phyloP scores from a whole-genome alignment of 1,284 basidiomycete genomes.

The Xerocomus cyaneibrunnescens region DNA sequence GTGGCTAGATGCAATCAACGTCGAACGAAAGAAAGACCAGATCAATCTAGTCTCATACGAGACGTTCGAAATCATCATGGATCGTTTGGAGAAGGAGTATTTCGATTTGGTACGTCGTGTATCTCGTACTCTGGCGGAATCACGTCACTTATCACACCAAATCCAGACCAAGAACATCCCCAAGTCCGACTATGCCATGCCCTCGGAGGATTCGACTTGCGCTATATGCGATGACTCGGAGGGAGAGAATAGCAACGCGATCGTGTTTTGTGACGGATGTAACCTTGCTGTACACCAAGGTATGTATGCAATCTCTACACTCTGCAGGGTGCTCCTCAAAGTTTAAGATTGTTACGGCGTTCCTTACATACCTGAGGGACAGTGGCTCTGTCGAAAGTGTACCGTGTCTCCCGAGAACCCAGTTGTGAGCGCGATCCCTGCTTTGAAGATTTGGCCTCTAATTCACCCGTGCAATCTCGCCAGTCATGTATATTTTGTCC shows the following conservation, averaged over 20 bases:
- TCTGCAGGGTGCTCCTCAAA: slow-evolving; percentile 11
- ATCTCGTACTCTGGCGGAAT: neutral
- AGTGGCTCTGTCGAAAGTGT: slow-evolving; percentile 99
- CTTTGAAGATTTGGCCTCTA: neutral
- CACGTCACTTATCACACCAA: neutral
- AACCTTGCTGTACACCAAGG: slow-evolving; percentile 99
- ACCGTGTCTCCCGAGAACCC: slow-evolving; percentile 97
- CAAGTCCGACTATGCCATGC: slow-evolving; percentile 78
- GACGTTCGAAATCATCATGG: slow-evolving; percentile 95
- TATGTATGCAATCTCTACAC: slow-evolving; percentile 33
- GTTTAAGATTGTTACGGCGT: slow-evolving; percentile 94
- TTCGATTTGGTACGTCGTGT: slow-evolving; percentile 79
- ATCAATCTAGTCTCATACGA: slow-evolving; percentile 79
- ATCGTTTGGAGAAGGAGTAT: slow-evolving; percentile 98
- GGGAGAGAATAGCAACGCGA: slow-evolving; percentile 98
- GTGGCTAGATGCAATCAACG: slow-evolving; percentile 90
- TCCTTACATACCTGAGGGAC: slow-evolving; percentile 98
- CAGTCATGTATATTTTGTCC: slow-evolving; percentile 94
- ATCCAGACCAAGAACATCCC: slow-evolving; percentile 85
- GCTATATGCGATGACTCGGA: slow-evolving; percentile 98
- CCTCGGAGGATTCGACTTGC: slow-evolving; percentile 93
- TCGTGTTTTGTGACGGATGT: slow-evolving; percentile 99
- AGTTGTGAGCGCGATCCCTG: slow-evolving; percentile 59
- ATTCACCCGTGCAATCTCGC: neutral
- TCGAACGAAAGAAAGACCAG: slow-evolving; percentile 79